phyloP scores from a whole-genome alignment of 2,329 filamentous ascomycete genomes.

The Amauroascus niger region DNA sequence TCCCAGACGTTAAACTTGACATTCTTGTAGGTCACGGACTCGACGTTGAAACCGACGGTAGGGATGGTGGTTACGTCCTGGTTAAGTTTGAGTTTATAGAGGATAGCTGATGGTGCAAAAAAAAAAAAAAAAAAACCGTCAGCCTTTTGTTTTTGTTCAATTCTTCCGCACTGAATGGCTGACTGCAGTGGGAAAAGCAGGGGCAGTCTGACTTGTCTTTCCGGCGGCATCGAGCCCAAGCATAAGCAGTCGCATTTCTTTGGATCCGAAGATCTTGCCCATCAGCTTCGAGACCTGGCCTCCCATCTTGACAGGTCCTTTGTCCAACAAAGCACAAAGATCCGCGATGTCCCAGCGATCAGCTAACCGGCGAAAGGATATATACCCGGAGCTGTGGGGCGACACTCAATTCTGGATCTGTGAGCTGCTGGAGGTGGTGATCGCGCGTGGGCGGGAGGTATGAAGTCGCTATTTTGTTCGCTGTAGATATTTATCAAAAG shows the following conservation, averaged over 20 bases:
- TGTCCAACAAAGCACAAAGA: not conserved
- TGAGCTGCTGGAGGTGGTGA: not conserved
- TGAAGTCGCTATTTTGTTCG: not conserved
- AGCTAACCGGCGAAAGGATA: not conserved
- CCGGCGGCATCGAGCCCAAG: conserved; percentile 93
- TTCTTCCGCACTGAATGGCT: not conserved
- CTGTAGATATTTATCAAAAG: not conserved
- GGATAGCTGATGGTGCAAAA: conserved; percentile 53
- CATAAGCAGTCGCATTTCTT: conserved; percentile 99
- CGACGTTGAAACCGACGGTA: conserved; percentile 98
- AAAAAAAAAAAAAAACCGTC: no score
- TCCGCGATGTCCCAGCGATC: not conserved
- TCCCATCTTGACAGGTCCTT: conserved; percentile 57
- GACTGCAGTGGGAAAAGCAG: not conserved
- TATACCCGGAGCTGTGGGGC: not conserved
- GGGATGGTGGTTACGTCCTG: conserved; percentile 98
- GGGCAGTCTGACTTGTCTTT: conserved; percentile 62
- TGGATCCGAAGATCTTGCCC: conserved; percentile 97
- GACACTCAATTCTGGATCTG: not conserved
- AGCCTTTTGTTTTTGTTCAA: no score
- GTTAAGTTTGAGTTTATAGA: conserved; percentile 98
- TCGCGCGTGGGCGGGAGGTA: not conserved
- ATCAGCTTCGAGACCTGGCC: conserved; percentile 90
- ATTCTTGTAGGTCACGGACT: conserved; percentile 98
- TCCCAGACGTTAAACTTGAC: conserved; percentile 99